phyloP scores from a whole-genome alignment of 208 protist species.

The Spongospora subterranea region DNA sequence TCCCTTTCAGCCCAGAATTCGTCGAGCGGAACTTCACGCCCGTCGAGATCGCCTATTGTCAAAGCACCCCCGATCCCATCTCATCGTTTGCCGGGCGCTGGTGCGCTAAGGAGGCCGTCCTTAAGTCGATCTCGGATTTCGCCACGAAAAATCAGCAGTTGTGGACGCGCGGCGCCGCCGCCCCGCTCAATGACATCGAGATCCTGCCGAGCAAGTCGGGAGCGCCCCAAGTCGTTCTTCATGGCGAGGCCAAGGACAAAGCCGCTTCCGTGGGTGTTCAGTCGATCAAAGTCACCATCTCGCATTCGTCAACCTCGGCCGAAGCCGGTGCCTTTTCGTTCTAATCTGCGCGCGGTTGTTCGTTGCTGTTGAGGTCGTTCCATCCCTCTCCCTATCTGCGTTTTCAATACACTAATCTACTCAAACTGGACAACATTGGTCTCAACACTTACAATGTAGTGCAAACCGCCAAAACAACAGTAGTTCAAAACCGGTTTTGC shows the following conservation, averaged over 20 bases:
- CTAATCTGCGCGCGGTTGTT: too few relatives aligned
- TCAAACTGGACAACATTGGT: too few relatives aligned
- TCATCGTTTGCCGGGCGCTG: slow-evolving; percentile 72
- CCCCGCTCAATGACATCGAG: slow-evolving; percentile 39
- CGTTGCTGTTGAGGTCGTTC: too few relatives aligned
- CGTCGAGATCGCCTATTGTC: slow-evolving; percentile 72
- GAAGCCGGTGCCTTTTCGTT: background rate
- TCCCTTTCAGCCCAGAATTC: slow-evolving; percentile 61
- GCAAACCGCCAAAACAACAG: too few relatives aligned
- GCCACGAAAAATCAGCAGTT: slow-evolving; percentile 7
- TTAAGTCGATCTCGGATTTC: slow-evolving; percentile 71
- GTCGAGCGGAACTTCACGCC: slow-evolving; percentile 76
- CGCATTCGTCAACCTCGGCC: background rate
- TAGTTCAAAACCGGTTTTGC: too few relatives aligned
- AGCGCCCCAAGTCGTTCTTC: slow-evolving; percentile 14
- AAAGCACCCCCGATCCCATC: slow-evolving; percentile 27
- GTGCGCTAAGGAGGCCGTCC: slow-evolving; percentile 77
- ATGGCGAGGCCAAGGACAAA: background rate
- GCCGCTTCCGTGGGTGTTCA: background rate
- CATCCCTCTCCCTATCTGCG: too few relatives aligned
- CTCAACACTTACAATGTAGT: too few relatives aligned
- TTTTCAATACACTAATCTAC: too few relatives aligned
- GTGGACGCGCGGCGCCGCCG: slow-evolving; percentile 19
- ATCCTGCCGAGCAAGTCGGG: background rate
- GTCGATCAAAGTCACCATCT: slow-evolving; percentile 30